Evolutionary conservation across 83 land plant species (phyloP).

Genomic region (Larix sibirica): DNA sequence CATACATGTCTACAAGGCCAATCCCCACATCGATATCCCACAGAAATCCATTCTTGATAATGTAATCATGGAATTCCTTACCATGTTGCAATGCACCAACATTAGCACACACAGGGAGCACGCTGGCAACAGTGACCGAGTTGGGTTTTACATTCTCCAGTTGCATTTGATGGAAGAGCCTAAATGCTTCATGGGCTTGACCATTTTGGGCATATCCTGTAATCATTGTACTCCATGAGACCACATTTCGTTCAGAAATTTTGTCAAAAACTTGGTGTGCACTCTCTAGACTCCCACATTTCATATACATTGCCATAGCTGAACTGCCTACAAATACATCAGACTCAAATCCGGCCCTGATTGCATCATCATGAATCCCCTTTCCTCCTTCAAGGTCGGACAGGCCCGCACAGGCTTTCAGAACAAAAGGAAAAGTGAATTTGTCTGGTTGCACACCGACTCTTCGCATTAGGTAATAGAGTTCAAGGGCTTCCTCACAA

Average conservation of each 20-base stretch:
- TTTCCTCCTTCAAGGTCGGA: constrained; percentile 28
- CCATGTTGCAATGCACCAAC: background rate
- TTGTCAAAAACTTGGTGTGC: constrained; percentile 50
- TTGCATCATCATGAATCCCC: constrained; percentile 31
- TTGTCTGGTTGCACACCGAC: constrained; percentile 38
- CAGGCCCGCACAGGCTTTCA: constrained; percentile 46
- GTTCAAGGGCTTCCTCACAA: constrained; percentile 39
- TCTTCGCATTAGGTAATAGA: constrained; percentile 48
- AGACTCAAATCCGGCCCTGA: constrained; percentile 31
- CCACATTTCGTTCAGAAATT: constrained; percentile 41
- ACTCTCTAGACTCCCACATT: constrained; percentile 31
- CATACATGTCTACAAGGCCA: background rate
- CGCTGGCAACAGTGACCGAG: background rate
- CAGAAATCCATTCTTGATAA: background rate
- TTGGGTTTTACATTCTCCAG: background rate
- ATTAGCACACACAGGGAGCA: background rate
- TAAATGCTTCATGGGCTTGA: background rate
- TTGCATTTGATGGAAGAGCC: background rate
- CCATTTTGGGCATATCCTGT: constrained; percentile 25
- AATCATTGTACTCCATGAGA: constrained; percentile 71
- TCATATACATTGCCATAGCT: constrained; percentile 54
- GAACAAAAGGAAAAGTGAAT: constrained; percentile 48
- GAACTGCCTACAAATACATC: constrained; percentile 58
- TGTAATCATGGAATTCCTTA: background rate
- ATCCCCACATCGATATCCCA: background rate